Percentiles rank a stretch among this genome's conserved stretches.
These are phyloP conservation scores for Marasmius sp. DNA, from an alignment of 1,284 basidiomycete genomes.

Conservation along the genomic window DNA sequence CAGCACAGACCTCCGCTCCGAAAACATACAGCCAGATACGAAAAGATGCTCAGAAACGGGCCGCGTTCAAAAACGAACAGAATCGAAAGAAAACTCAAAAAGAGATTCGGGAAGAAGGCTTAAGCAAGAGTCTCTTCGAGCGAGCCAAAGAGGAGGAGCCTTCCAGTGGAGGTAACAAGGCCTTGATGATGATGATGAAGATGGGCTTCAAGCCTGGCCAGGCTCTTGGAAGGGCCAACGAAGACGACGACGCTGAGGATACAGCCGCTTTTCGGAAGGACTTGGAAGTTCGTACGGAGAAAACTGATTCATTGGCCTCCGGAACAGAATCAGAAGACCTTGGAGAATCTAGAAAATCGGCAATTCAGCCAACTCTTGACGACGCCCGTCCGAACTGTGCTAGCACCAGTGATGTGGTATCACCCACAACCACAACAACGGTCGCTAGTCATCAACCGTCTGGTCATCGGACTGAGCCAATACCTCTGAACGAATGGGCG, in stretches of 20 bases:
- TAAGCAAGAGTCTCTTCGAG: conserved; percentile 77
- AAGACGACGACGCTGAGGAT: conserved; percentile 19
- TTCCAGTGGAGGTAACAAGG: conserved; percentile 58
- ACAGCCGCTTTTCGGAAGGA: too few species aligned
- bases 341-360: neutral
- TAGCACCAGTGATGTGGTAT: neutral
- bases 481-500: conserved; percentile 75
- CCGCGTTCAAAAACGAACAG: conserved; percentile 63
- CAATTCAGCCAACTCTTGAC: too few species aligned
- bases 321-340: conserved; percentile 7
- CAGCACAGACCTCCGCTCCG: conserved; percentile 33
- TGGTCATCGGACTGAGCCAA: conserved; percentile 56
- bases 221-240: conserved; percentile 55
- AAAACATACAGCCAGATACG: conserved; percentile 70
- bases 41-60: conserved; percentile 56
- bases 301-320: too few species aligned
- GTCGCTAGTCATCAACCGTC: conserved; percentile 4
- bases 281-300: too few species aligned
- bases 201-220: conserved; percentile 87
- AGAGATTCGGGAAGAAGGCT: conserved; percentile 71
- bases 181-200: conserved; percentile 84
- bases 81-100: conserved; percentile 62
- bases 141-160: conserved; percentile 65
- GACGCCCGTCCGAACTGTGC: too few species aligned
- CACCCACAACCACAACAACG: conserved; percentile 9